phyloP scores from a whole-genome alignment of 2,329 filamentous ascomycete genomes.

The Fusarium penzigii region DNA sequence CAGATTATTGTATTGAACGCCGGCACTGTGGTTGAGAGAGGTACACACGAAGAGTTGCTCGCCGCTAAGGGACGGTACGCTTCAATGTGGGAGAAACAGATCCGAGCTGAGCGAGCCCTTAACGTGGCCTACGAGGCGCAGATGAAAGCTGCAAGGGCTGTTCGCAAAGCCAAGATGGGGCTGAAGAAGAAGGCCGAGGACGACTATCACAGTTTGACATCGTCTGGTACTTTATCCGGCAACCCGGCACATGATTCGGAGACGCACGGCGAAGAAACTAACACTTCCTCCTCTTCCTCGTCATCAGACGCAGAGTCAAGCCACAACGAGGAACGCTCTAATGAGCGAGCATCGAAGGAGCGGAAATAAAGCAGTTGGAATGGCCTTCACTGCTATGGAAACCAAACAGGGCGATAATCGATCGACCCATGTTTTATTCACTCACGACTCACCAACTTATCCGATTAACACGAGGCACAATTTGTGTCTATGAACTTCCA shows the following conservation, averaged over 20 bases:
- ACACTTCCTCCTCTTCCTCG: constrained; percentile 35
- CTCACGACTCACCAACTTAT: constrained; percentile 14
- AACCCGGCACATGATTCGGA: constrained; percentile 34
- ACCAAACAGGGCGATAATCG: not conserved
- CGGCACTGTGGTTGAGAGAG: constrained; percentile 75
- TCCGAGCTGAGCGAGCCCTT: constrained; percentile 68
- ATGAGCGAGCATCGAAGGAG: constrained; percentile 18
- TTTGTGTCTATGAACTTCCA: constrained; percentile 22
- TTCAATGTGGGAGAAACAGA: constrained; percentile 89
- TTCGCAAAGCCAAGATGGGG: constrained; percentile 53
- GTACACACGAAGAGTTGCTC: constrained; percentile 77
- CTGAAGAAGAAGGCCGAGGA: constrained; percentile 42
- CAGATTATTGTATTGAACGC: constrained; percentile 79
- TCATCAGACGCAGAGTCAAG: constrained; percentile 42
- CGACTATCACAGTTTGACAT: constrained; percentile 48
- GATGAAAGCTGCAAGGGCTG: constrained; percentile 35
- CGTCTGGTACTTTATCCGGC: constrained; percentile 43
- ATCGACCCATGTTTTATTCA: constrained; percentile 4
- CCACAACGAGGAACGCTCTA: constrained; percentile 32
- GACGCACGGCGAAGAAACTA: constrained; percentile 36
- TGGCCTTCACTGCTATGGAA: not conserved
- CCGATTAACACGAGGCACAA: constrained; percentile 24
- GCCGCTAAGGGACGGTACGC: constrained; percentile 71
- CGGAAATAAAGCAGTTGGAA: constrained; percentile 12
- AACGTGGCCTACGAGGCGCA: constrained; percentile 39